phyloP scores from a whole-genome alignment of 2,329 filamentous ascomycete species.

The Fusarium agapanthi region DNA sequence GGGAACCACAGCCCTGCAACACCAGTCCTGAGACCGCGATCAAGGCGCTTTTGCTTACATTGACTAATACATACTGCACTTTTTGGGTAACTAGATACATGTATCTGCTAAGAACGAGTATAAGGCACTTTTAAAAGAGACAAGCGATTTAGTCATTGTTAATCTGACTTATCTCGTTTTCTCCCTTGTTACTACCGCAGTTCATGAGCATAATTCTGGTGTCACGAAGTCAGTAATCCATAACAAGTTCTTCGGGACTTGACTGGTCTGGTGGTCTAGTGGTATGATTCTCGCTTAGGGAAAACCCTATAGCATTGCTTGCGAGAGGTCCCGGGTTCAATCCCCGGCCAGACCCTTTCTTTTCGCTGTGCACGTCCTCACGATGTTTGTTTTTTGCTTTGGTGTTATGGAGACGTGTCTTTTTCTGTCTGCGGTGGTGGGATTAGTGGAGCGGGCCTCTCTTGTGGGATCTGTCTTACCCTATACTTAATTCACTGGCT shows the following conservation, averaged over 20 bases:
- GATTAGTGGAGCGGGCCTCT: no score
- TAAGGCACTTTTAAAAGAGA: not conserved
- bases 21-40: fast-evolving
- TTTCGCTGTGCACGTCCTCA: constrained; percentile 18
- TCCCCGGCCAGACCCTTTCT: constrained; percentile 54
- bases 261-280: constrained; percentile 65
- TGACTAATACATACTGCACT: not conserved
- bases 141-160: not conserved
- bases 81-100: fast-evolving
- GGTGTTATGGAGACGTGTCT: not conserved
- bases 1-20: fast-evolving
- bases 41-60: fast-evolving
- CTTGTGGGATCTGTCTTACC: not conserved
- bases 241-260: not conserved
- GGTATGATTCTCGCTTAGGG: constrained; percentile 79
- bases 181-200: fast-evolving
- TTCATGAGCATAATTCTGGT: fast-evolving
- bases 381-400: not conserved
- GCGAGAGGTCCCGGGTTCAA: constrained; percentile 59
- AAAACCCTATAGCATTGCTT: constrained; percentile 49
- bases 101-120: not conserved
- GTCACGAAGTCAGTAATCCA: fast-evolving
- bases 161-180: fast-evolving
- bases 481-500: not conserved
- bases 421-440: not conserved